Conservation (phyloP, 345 rosid species). For the Fremontodendron californicum region DNA sequence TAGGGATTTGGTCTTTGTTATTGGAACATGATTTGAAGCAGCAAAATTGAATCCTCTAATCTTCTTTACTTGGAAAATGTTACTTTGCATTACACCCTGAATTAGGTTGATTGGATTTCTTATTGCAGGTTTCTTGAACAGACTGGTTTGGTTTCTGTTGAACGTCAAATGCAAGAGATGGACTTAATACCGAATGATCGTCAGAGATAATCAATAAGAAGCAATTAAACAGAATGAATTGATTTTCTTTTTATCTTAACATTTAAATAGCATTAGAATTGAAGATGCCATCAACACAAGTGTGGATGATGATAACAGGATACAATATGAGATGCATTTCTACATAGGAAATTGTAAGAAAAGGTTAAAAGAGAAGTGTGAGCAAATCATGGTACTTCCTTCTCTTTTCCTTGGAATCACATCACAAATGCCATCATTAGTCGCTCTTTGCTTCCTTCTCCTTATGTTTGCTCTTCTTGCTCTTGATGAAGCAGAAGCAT, state of each 20-base stretch:
- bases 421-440: conserved; percentile 4
- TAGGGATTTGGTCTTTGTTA: conserved; percentile 3
- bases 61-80: neutral
- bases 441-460: conserved; percentile 29
- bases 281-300: conserved; percentile 11
- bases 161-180: conserved; percentile 72
- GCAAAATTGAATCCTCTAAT: conserved; percentile 1
- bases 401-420: neutral
- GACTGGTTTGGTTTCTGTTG: conserved; percentile 76
- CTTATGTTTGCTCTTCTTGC: conserved; percentile 38
- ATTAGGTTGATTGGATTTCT: conserved; percentile 13
- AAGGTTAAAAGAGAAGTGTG: neutral
- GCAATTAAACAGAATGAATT: neutral
- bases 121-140: conserved; percentile 80
- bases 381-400: conserved; percentile 3
- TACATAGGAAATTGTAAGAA: conserved; percentile 12
- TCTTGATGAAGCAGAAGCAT: conserved; percentile 47
- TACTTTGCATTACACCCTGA: neutral
- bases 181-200: conserved; percentile 51
- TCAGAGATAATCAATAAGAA: conserved; percentile 21
- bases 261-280: conserved; percentile 9
- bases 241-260: neutral
- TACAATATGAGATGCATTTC: conserved; percentile 16
- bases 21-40: neutral
- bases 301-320: conserved; percentile 23